These are phyloP conservation scores for Elongisporangium prolatum DNA, from an alignment of 352 stramenopile genomes.

Conservation along the genomic window DNA sequence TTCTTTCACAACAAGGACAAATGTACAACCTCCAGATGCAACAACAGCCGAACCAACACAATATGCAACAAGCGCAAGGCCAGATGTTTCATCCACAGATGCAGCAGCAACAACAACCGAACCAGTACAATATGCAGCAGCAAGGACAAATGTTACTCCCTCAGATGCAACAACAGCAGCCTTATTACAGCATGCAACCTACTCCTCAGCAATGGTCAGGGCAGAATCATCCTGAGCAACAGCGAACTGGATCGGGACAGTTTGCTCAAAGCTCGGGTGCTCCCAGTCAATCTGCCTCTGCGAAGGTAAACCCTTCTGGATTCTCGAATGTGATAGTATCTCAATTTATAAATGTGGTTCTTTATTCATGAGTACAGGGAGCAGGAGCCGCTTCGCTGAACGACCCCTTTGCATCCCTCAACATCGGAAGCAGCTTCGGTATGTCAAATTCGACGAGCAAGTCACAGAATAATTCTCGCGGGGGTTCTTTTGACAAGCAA, in stretches of 20 bases:
- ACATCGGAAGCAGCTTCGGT: slow-evolving; percentile 41
- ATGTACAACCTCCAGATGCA: slow-evolving; percentile 12
- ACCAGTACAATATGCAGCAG: not conserved
- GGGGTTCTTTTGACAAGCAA: slow-evolving; percentile 24
- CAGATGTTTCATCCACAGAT: not conserved
- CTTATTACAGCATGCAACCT: not conserved
- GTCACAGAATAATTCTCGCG: slow-evolving; percentile 21
- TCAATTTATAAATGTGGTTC: not conserved
- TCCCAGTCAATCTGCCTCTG: not conserved
- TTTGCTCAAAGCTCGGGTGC: not conserved
- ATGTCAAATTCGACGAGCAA: slow-evolving; percentile 23
- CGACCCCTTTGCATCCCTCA: slow-evolving; percentile 73
- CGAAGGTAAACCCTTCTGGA: not conserved
- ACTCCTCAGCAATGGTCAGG: not conserved
- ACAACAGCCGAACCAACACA: slow-evolving; percentile 1
- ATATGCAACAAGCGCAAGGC: not conserved
- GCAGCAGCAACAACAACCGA: not conserved
- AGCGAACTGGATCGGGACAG: not conserved
- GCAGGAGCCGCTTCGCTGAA: slow-evolving; percentile 39
- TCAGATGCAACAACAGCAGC: not conserved
- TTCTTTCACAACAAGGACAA: slow-evolving; percentile 20
- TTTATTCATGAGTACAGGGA: not conserved
- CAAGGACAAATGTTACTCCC: not conserved
- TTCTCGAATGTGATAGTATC: not conserved
- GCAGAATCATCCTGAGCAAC: not conserved